These are phyloP conservation scores for Phialemoniopsis sp. DNA, from an alignment of 2,329 filamentous ascomycete genomes.

Conservation along the genomic window DNA sequence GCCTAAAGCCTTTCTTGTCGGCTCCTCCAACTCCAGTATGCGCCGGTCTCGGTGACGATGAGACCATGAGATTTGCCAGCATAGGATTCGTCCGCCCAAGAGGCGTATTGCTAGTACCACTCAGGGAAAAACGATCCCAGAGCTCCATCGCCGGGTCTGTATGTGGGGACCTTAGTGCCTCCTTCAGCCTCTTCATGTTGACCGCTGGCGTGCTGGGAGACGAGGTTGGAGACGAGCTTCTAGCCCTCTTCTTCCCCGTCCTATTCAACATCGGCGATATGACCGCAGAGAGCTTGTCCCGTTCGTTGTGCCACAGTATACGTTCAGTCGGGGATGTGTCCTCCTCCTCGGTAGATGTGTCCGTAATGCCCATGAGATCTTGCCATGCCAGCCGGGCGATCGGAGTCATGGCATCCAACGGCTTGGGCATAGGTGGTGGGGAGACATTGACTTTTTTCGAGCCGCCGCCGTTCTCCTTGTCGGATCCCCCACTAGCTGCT, in stretches of 20 bases:
- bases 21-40: slow-evolving; percentile 28
- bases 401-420: slow-evolving; percentile 38
- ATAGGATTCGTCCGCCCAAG: slow-evolving; percentile 49
- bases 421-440: slow-evolving; percentile 10
- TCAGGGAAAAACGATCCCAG: slow-evolving; percentile 70
- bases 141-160: slow-evolving; percentile 70
- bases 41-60: slow-evolving; percentile 63
- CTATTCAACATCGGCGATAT: slow-evolving; percentile 45
- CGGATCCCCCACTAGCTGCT: slow-evolving; percentile 4
- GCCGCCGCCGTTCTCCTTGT: slow-evolving; percentile 8
- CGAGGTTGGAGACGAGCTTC: slow-evolving; percentile 69
- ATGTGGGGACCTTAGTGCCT: slow-evolving; percentile 61
- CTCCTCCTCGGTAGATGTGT: slow-evolving; percentile 25
- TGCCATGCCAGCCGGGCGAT: slow-evolving; percentile 51
- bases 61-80: slow-evolving; percentile 63
- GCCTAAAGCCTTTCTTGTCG: slow-evolving; percentile 48
- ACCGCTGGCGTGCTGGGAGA: slow-evolving; percentile 56
- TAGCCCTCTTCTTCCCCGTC: slow-evolving; percentile 60
- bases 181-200: slow-evolving; percentile 54
- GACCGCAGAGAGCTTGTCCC: slow-evolving; percentile 32
- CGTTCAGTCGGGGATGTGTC: slow-evolving; percentile 56
- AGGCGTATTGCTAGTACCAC: slow-evolving; percentile 35
- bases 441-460: slow-evolving; percentile 9
- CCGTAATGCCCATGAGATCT: slow-evolving; percentile 48
- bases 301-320: slow-evolving; percentile 55